These are phyloP conservation scores for Camellia granthamiana DNA, from an alignment of 148 eudicot species.

Conservation along the genomic window DNA sequence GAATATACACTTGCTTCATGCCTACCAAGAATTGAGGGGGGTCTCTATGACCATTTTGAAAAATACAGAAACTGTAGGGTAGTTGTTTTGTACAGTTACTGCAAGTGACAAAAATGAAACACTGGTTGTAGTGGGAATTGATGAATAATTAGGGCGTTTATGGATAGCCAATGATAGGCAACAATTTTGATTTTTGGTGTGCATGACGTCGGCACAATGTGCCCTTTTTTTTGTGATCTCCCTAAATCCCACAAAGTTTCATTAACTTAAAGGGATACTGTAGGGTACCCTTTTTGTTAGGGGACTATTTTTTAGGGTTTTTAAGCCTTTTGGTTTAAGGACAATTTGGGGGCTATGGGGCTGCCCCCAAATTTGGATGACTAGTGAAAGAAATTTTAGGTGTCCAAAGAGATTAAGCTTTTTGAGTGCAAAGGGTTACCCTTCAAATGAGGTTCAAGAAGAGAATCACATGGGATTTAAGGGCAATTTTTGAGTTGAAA, in stretches of 20 bases:
- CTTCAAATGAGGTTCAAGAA: background rate
- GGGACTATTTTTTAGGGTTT: background rate
- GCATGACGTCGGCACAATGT: conserved; percentile 11
- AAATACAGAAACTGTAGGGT: background rate
- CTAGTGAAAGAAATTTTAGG: too few relatives aligned
- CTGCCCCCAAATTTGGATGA: background rate
- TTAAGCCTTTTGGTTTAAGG: background rate
- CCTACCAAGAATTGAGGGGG: background rate
- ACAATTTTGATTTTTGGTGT: background rate
- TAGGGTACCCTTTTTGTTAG: background rate
- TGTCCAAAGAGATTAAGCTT: background rate
- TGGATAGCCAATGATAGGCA: background rate
- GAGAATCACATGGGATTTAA: too few relatives aligned
- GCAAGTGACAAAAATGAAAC: background rate
- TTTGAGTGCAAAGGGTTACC: background rate
- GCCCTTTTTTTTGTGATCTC: background rate
- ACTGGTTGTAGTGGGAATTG: background rate
- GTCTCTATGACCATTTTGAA: background rate
- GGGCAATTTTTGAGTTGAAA: background rate
- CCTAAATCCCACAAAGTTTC: background rate
- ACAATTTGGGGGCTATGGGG: background rate
- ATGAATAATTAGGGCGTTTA: background rate
- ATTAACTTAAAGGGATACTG: conserved; percentile 3
- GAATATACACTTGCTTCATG: background rate
- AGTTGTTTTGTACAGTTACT: background rate